A percentile compares a stretch with the other conserved stretches of the same genome.
phyloP scores from a whole-genome alignment of 2,329 filamentous ascomycete genomes.

The Diaporthe amygdali region DNA sequence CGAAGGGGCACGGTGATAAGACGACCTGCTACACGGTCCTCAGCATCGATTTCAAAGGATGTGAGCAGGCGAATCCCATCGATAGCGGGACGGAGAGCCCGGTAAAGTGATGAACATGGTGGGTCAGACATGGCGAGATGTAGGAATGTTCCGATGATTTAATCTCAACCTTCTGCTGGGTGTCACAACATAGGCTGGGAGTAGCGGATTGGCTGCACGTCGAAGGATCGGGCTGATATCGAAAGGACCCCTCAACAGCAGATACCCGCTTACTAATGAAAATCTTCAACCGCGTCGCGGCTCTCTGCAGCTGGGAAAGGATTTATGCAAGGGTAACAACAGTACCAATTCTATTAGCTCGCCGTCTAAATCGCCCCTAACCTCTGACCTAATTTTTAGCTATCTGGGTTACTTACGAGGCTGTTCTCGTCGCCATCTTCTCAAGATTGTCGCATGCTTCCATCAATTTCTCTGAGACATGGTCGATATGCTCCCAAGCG shows the following conservation, averaged over 20 bases:
- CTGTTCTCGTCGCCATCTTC: not conserved
- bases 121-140: not conserved
- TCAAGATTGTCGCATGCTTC: constrained; percentile 35
- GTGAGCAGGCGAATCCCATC: not conserved
- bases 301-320: no score
- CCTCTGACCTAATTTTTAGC: not conserved
- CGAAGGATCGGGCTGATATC: no score
- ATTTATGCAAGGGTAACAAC: no score
- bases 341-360: not conserved
- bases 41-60: not conserved
- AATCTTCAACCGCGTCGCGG: no score
- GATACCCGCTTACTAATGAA: no score
- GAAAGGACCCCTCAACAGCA: no score
- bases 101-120: not conserved
- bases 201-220: no score
- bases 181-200: no score
- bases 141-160: no score
- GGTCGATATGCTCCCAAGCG: constrained; percentile 33
- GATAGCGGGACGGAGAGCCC: not conserved
- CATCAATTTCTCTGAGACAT: constrained; percentile 32
- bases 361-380: not conserved
- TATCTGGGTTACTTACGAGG: not conserved
- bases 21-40: not conserved
- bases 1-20: not conserved
- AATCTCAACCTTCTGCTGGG: no score